A percentile compares a stretch with the other conserved stretches of the same genome.
phyloP scores from a whole-genome alignment of 169 alveolate genomes.

The Cardiosporidium cionae region DNA sequence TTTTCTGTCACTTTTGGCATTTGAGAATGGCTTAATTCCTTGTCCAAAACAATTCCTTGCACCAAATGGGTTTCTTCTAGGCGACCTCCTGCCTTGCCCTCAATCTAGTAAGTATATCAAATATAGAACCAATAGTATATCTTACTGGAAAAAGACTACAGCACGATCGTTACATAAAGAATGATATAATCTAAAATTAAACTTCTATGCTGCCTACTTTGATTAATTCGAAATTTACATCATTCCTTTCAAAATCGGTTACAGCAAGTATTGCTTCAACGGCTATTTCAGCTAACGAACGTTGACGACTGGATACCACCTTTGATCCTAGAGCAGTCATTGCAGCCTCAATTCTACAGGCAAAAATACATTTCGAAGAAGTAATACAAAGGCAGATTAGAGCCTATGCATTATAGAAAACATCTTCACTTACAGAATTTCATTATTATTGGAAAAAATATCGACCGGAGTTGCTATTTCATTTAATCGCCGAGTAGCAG shows the following conservation, averaged over 20 bases:
- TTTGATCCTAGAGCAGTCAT: slow-evolving; percentile 94
- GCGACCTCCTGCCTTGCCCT: slow-evolving; percentile 93
- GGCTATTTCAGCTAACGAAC: slow-evolving; percentile 64
- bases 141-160: no score
- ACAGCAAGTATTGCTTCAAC: slow-evolving; percentile 96
- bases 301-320: slow-evolving; percentile 66
- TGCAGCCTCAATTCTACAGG: slow-evolving; percentile 80
- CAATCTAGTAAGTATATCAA: no score
- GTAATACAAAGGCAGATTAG: no score
- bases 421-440: slow-evolving; percentile 40
- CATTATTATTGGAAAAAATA: slow-evolving; percentile 47
- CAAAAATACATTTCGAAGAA: no score
- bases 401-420: no score
- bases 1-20: slow-evolving; percentile 86
- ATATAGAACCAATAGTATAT: no score
- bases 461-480: slow-evolving; percentile 77
- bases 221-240: slow-evolving; percentile 96
- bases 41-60: slow-evolving; percentile 92
- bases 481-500: slow-evolving; percentile 81
- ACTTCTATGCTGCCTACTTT: slow-evolving; percentile 63
- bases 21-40: slow-evolving; percentile 98
- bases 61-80: slow-evolving; percentile 86
- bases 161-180: no score
- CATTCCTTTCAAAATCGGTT: slow-evolving; percentile 91
- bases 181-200: no score